Conservation (phyloP, 306 rosid genomes). For the Lathyrus tuberosus region DNA sequence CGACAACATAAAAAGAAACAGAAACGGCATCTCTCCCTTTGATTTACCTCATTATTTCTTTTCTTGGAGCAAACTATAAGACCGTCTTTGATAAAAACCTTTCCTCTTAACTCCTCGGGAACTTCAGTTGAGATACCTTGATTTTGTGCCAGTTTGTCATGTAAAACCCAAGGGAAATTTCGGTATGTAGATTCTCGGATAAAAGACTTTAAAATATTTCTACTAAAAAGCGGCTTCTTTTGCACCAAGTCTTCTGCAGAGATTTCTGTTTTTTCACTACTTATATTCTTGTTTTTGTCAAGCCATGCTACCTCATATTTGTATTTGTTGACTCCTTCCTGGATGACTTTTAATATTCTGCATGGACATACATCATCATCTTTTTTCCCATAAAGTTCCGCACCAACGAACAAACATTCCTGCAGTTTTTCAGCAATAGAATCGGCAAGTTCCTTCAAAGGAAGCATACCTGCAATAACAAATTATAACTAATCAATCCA, state of each 20-base stretch:
- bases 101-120: conserved; percentile 69
- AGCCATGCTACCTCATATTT: conserved; percentile 82
- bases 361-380: conserved; percentile 59
- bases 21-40: conserved; percentile 37
- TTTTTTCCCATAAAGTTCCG: conserved; percentile 74
- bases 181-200: conserved; percentile 92
- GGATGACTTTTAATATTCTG: conserved; percentile 64
- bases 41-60: conserved; percentile 56
- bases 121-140: conserved; percentile 75
- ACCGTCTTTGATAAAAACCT: conserved; percentile 66
- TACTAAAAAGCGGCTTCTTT: conserved; percentile 82
- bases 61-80: conserved; percentile 70
- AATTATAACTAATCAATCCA: conserved; percentile 27
- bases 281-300: conserved; percentile 65
- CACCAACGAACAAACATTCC: conserved; percentile 65
- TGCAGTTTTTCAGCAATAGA: conserved; percentile 70
- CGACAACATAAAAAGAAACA: conserved; percentile 21
- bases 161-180: conserved; percentile 91
- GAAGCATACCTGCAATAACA: conserved; percentile 68
- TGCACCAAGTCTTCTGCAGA: conserved; percentile 59
- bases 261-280: conserved; percentile 50
- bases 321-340: conserved; percentile 47
- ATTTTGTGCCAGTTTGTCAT: conserved; percentile 68
- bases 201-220: conserved; percentile 75
- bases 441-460: conserved; percentile 86